Evolutionary conservation across 2,329 filamentous ascomycete genomes (phyloP).

Genomic region (Allantophomopsis lycopodina): DNA sequence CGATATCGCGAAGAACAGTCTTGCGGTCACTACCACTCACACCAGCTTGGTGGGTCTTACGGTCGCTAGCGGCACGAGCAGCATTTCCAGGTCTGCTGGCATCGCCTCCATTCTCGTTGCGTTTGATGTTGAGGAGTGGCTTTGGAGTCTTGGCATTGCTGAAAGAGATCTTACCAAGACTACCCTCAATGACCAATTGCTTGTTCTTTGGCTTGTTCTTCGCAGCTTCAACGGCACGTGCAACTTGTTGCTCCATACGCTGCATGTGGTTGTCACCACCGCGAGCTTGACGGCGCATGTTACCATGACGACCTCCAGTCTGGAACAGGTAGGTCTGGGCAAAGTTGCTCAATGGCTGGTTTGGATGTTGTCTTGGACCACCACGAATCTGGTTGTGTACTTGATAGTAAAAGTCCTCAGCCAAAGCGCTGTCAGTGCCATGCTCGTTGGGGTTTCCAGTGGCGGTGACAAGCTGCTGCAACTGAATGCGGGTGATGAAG

Average conservation of each 20-base stretch:
- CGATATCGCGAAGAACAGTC: constrained; percentile 72
- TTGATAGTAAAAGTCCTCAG: constrained; percentile 97
- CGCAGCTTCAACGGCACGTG: constrained; percentile 89
- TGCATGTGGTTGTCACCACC: constrained; percentile 95
- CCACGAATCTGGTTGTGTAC: constrained; percentile 91
- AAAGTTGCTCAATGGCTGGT: constrained; percentile 88
- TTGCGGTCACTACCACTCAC: constrained; percentile 64
- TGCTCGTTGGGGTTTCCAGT: constrained; percentile 77
- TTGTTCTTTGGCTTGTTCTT: constrained; percentile 98
- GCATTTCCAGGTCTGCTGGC: constrained; percentile 35
- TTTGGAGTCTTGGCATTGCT: constrained; percentile 98
- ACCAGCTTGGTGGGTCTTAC: constrained; percentile 25
- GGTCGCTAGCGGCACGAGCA: constrained; percentile 22
- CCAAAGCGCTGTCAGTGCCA: constrained; percentile 65
- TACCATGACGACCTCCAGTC: constrained; percentile 72
- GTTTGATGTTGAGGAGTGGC: constrained; percentile 89
- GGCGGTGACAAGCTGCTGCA: constrained; percentile 89
- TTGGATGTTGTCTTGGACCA: constrained; percentile 77
- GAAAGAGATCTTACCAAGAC: constrained; percentile 94
- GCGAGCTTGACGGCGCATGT: constrained; percentile 59
- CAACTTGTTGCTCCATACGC: constrained; percentile 98
- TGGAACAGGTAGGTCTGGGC: constrained; percentile 96
- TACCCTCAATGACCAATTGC: constrained; percentile 90
- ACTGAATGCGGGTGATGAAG: constrained; percentile 93
- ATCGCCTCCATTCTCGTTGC: constrained; percentile 55